A percentile compares a stretch with the other conserved stretches of the same genome.
These are phyloP conservation scores for Phytophthora rubi DNA, from an alignment of 352 stramenopile genomes.

Conservation along the genomic window DNA sequence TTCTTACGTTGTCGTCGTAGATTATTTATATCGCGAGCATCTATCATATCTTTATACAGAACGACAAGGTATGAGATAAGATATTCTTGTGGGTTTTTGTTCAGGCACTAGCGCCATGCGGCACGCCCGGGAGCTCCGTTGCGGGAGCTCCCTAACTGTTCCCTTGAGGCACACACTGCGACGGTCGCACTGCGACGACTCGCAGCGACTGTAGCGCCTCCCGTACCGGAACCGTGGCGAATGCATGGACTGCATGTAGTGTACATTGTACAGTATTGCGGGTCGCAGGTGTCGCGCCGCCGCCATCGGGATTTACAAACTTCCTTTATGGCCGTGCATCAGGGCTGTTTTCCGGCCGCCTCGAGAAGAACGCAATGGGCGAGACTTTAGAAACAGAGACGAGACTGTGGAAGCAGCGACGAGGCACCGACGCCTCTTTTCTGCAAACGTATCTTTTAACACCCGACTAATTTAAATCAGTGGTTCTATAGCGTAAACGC, in stretches of 20 bases:
- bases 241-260: no score
- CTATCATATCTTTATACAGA: no score
- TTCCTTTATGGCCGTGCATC: neutral
- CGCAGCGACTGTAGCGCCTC: neutral
- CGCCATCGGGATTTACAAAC: neutral
- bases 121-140: no score
- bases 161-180: neutral
- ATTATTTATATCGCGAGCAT: no score
- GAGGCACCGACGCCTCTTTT: neutral
- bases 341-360: constrained; percentile 8
- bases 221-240: neutral
- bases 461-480: constrained; percentile 1
- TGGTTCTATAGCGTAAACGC: neutral
- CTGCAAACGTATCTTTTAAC: constrained; percentile 25
- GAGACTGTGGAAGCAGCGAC: constrained; percentile 7
- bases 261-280: no score
- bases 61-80: no score
- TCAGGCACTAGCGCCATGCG: no score
- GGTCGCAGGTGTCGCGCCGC: neutral
- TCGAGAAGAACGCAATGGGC: neutral
- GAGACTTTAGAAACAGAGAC: constrained; percentile 20
- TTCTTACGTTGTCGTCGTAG: no score
- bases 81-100: no score
- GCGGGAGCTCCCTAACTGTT: no score
- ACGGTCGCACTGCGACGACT: neutral